Evolutionary conservation across 2,329 filamentous ascomycete species (phyloP), one percentile per base, ranked within the genome.

Genomic region (Xylaria sp.): DNA sequence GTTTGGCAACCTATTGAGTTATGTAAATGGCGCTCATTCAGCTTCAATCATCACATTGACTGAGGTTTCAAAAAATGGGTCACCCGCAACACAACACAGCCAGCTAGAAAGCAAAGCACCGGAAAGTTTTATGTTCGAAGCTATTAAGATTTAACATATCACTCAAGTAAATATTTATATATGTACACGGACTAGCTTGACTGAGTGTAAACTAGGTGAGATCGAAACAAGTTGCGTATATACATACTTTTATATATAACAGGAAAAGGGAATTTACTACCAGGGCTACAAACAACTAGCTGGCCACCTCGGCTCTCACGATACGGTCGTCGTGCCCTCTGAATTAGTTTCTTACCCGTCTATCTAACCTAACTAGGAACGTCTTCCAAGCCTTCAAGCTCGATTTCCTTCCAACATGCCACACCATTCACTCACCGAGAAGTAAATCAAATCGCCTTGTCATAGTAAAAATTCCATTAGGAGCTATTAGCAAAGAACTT

Each of bases 401-500:
- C 15, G 3, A n/a, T 52, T 32, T 8, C 13, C 46, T 36, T 23
- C 12, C 4, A 15, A 6, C 10, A 1, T 15, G n/a, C 1, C n/a
- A 36, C 30, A 55, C 8, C 52, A 15, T 2, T 36, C 52, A 55
- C 52, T 10, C 3, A 13, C 15, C 10, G 28, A 6, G 18, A 34
- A 23, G 25, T 36, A 23, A 10, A 23, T 7, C 3, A 28, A 10
- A 18, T 56, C 13, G 20, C 1, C 20, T 0, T 2, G 23, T 8
- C 25, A n/a, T 8, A 30, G 12, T 13, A 32, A 23, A 3, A 41
- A 25, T 25, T 28, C 6, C 20, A 53, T 80, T 73, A 83, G 10
- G 81, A 78, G 66, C 81, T 82, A 60, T 82, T 83, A 25, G 76
- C 78, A 69, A 84, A 84, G 70, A 84, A 84, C 66, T 80, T 83